phyloP scores from a whole-genome alignment of 2,329 filamentous ascomycete species.

The Alternaria atra region DNA sequence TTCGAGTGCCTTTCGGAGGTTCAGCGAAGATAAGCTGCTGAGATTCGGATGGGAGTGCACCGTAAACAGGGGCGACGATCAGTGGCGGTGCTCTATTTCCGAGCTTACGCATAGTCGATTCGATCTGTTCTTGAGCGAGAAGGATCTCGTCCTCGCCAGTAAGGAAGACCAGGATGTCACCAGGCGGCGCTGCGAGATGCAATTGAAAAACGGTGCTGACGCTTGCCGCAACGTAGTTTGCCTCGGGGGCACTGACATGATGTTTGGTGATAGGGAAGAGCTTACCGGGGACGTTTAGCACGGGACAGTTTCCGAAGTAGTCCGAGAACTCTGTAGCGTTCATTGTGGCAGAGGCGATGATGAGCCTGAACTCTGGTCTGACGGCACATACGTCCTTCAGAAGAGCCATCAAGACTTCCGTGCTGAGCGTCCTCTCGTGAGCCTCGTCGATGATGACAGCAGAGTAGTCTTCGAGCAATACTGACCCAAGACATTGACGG shows the following conservation, averaged over 20 bases:
- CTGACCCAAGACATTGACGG: slow-evolving; percentile 87
- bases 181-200: slow-evolving; percentile 78
- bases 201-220: slow-evolving; percentile 96
- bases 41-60: slow-evolving; percentile 87
- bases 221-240: slow-evolving; percentile 89
- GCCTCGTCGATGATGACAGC: slow-evolving; percentile 97
- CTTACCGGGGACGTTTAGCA: slow-evolving; percentile 70
- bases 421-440: slow-evolving; percentile 90
- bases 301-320: slow-evolving; percentile 89
- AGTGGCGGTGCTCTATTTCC: slow-evolving; percentile 86
- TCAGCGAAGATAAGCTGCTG: slow-evolving; percentile 96
- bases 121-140: slow-evolving; percentile 80
- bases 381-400: slow-evolving; percentile 88
- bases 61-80: slow-evolving; percentile 92
- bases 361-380: slow-evolving; percentile 83
- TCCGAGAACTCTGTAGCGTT: slow-evolving; percentile 54
- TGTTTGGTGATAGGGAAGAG: not conserved
- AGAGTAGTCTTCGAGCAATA: slow-evolving; percentile 82
- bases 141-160: slow-evolving; percentile 98
- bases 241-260: slow-evolving; percentile 71
- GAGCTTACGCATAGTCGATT: slow-evolving; percentile 86
- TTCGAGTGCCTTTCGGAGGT: slow-evolving; percentile 76
- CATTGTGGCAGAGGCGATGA: slow-evolving; percentile 63
- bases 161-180: slow-evolving; percentile 93
- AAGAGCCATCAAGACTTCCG: slow-evolving; percentile 87